Evolutionary conservation across 495 filamentous ascomycete genomes (phyloP).

Genomic region (Melanomma pulvis-pyrius): DNA sequence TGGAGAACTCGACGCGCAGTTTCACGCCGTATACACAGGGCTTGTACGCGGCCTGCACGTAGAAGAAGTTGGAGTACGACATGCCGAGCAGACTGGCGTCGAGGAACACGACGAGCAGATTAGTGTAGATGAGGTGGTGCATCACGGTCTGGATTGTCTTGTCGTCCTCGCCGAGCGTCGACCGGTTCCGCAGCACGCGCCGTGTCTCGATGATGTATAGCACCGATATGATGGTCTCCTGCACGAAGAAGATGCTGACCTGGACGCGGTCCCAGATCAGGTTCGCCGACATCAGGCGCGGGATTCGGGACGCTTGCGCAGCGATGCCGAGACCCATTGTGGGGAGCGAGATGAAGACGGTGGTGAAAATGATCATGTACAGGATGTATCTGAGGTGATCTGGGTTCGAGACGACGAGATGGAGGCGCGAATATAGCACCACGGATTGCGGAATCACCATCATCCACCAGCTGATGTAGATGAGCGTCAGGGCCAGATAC

Average conservation of each 20-base stretch:
- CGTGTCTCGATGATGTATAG: slow-evolving; percentile 26
- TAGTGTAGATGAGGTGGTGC: slow-evolving; percentile 29
- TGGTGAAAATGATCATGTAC: slow-evolving; percentile 32
- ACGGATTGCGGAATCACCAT: slow-evolving; percentile 38
- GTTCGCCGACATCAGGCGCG: slow-evolving; percentile 11
- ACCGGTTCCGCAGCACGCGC: slow-evolving; percentile 26
- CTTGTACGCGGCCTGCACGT: slow-evolving; percentile 30
- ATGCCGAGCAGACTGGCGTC: slow-evolving; percentile 27
- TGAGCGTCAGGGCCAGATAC: slow-evolving; percentile 40
- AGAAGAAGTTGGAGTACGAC: slow-evolving; percentile 26
- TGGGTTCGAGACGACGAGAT: slow-evolving; percentile 23
- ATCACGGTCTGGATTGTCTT: slow-evolving; percentile 42
- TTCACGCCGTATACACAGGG: slow-evolving; percentile 36
- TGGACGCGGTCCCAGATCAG: slow-evolving; percentile 27
- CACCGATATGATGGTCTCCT: slow-evolving; percentile 20
- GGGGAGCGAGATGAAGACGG: slow-evolving; percentile 19
- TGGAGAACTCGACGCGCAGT: slow-evolving; percentile 35
- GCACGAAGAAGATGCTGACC: slow-evolving; percentile 26
- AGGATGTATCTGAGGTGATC: slow-evolving; percentile 13
- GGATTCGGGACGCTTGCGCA: slow-evolving; percentile 19
- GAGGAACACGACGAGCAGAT: slow-evolving; percentile 33
- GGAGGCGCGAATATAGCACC: slow-evolving; percentile 36
- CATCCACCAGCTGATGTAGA: slow-evolving; percentile 41
- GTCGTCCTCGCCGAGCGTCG: slow-evolving; percentile 36
- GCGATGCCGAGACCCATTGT: slow-evolving; percentile 21